Conservation (phyloP, 768 basidiomycete species). For the Crepidotus variabilis region DNA sequence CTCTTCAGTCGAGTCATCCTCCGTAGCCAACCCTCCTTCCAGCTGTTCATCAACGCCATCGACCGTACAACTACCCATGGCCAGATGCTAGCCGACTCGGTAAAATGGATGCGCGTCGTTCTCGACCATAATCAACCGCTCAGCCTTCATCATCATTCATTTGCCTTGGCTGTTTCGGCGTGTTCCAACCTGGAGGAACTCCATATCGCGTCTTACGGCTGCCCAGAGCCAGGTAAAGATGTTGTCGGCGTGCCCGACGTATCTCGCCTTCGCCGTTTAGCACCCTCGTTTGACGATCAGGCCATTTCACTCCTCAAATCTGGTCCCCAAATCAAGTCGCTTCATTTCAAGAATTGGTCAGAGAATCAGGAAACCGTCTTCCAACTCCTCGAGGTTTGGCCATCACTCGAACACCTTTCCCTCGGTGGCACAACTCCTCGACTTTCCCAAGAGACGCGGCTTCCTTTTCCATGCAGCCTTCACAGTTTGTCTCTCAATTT, state of each 20-base stretch:
- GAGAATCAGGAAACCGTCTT: conserved; percentile 51
- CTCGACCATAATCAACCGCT: conserved; percentile 69
- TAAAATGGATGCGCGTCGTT: conserved; percentile 49
- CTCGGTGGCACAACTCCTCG: conserved; percentile 58
- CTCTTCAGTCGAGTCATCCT: conserved; percentile 59
- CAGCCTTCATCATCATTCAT: conserved; percentile 49
- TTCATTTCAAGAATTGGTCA: conserved; percentile 73
- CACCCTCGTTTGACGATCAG: conserved; percentile 50
- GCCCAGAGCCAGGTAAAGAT: conserved; percentile 45
- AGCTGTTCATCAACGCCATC: conserved; percentile 50
- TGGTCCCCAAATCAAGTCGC: conserved; percentile 48
- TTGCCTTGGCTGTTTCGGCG: conserved; percentile 52
- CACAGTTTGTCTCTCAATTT: conserved; percentile 60
- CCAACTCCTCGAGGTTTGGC: conserved; percentile 64
- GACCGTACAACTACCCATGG: conserved; percentile 44
- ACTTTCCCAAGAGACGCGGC: conserved; percentile 36
- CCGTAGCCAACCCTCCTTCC: conserved; percentile 47
- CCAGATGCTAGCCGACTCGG: conserved; percentile 46
- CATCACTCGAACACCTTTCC: conserved; percentile 50
- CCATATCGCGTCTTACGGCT: conserved; percentile 57
- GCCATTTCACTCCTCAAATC: conserved; percentile 49
- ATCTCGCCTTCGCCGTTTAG: conserved; percentile 44
- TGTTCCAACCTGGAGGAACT: conserved; percentile 61
- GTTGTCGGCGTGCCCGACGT: conserved; percentile 44
- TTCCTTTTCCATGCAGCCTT: conserved; percentile 45